Evolutionary conservation across 1,284 basidiomycete genomes (phyloP).

Genomic region (Malassezia yamatoensis): DNA sequence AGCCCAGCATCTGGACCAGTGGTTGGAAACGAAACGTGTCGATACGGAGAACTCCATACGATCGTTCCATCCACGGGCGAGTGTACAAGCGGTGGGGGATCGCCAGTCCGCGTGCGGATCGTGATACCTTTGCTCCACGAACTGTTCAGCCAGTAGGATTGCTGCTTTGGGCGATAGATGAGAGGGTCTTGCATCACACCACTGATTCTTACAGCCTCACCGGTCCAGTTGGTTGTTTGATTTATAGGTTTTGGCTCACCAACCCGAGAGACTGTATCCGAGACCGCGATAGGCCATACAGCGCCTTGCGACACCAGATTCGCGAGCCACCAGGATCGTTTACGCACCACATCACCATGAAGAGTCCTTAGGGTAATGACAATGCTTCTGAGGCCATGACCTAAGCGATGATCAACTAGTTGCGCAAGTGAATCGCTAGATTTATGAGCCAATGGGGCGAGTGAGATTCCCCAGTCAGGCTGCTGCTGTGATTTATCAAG

Average conservation of each 20-base stretch:
- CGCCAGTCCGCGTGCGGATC: constrained; percentile 11
- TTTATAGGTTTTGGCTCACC: constrained; percentile 18
- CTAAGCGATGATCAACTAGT: neutral
- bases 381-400: neutral
- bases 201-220: constrained; percentile 26
- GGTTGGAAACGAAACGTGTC: constrained; percentile 21
- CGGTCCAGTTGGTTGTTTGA: constrained; percentile 21
- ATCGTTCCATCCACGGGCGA: constrained; percentile 32
- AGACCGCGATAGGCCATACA: constrained; percentile 24
- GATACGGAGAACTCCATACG: constrained; percentile 28
- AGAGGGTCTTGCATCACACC: constrained; percentile 32
- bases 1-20: constrained; percentile 21
- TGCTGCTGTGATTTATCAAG: neutral
- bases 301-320: constrained; percentile 24
- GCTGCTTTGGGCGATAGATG: constrained; percentile 20
- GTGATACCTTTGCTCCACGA: constrained; percentile 11
- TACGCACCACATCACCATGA: neutral
- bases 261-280: constrained; percentile 10
- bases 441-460: neutral
- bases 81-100: constrained; percentile 24
- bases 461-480: neutral
- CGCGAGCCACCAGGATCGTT: constrained; percentile 27
- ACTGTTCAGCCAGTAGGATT: neutral
- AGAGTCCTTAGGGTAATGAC: neutral
- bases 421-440: neutral